These are phyloP conservation scores for Boechera stricta DNA, from an alignment of 345 rosid genomes.

Conservation along the genomic window DNA sequence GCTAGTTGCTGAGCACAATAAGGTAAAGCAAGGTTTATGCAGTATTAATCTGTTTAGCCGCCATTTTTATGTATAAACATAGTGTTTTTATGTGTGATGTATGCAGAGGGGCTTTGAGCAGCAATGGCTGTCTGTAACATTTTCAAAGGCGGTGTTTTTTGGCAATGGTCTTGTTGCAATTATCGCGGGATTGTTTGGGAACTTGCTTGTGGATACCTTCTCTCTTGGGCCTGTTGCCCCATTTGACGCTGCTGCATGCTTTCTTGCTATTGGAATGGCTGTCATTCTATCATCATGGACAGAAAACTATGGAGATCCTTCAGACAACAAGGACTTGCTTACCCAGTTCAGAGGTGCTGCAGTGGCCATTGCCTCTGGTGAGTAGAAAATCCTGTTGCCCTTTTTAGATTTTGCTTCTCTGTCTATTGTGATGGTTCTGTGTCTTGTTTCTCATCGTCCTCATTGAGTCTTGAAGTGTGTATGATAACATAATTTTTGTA, in stretches of 20 bases:
- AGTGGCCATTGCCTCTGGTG: conserved; percentile 95
- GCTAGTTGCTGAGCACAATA: conserved; percentile 98
- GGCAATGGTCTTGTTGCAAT: conserved; percentile 98
- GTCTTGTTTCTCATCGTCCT: neutral
- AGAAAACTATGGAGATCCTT: conserved; percentile 91
- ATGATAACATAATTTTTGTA: neutral
- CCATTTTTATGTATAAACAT: neutral
- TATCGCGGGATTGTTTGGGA: conserved; percentile 86
- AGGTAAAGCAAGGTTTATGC: conserved; percentile 56
- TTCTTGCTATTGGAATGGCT: conserved; percentile 94
- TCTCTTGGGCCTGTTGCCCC: conserved; percentile 97
- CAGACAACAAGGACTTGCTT: conserved; percentile 88
- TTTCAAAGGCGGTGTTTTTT: conserved; percentile 95
- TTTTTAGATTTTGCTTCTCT: conserved; percentile 4
- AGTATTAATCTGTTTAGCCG: neutral
- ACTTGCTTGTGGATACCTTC: conserved; percentile 77
- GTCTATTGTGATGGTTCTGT: neutral
- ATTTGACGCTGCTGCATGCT: conserved; percentile 96
- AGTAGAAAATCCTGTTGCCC: neutral
- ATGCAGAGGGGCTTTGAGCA: conserved; percentile 89
- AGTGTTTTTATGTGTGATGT: conserved; percentile 11
- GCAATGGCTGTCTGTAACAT: conserved; percentile 92
- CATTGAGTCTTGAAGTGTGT: conserved; percentile 20
- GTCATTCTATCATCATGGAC: conserved; percentile 88
- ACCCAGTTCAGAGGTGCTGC: conserved; percentile 97